phyloP scores from a whole-genome alignment of 805 yeast genomes.

The Schwanniomyces occidentalis region DNA sequence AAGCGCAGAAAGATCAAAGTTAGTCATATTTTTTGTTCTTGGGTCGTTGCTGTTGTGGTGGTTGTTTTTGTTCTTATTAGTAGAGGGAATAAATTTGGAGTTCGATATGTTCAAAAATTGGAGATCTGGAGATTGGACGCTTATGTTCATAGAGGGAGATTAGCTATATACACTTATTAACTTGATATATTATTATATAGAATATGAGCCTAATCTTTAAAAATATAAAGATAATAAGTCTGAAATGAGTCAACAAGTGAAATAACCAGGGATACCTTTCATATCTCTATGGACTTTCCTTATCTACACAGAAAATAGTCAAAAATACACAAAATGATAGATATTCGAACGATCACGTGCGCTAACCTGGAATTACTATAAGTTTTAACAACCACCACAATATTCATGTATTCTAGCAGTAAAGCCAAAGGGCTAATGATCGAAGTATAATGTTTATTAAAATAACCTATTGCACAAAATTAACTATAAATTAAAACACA shows the following conservation, averaged over 20 bases:
- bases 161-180: no score
- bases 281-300: no score
- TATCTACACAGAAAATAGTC: no score
- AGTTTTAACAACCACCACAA: no score
- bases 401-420: no score
- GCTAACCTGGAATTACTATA: no score
- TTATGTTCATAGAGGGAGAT: constrained; percentile 7
- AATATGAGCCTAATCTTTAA: no score
- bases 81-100: not conserved
- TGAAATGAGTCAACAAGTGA: no score
- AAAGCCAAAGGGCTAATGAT: no score
- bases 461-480: constrained; percentile 8
- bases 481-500: constrained; percentile 2
- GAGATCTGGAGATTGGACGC: constrained; percentile 5
- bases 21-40: constrained; percentile 11
- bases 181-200: no score
- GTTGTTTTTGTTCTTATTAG: not conserved
- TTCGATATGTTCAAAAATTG: constrained; percentile 4
- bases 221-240: no score
- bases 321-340: constrained; percentile 1
- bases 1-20: constrained; percentile 15
- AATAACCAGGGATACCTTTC: no score
- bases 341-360: constrained; percentile 1
- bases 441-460: not conserved
- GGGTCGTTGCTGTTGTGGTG: constrained; percentile 4